Conservation (phyloP, 768 basidiomycete species). For the Multifurca ochricompacta region DNA sequence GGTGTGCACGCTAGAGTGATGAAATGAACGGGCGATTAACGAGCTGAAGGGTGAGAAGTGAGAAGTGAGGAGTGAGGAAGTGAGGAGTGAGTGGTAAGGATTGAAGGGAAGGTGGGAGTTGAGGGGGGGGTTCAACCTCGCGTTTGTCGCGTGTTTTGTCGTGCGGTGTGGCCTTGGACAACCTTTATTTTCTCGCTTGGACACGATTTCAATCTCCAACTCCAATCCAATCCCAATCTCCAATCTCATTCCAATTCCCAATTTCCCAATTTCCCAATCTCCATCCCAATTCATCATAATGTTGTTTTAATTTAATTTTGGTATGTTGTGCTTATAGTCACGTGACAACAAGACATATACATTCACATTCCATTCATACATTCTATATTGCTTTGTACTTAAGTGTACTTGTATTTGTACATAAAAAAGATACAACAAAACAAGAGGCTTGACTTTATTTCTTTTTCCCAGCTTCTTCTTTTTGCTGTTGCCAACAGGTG, state of each 20-base stretch:
- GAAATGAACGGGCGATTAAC: constrained; percentile 7
- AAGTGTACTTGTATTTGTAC: too few species aligned
- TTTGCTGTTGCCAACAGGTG: too few species aligned
- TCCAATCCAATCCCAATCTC: too few species aligned
- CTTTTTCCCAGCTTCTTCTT: neutral
- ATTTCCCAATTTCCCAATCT: too few species aligned
- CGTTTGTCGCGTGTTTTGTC: constrained; percentile 14
- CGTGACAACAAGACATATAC: neutral
- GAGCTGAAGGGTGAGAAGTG: neutral
- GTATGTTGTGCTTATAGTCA: too few species aligned
- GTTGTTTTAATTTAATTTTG: too few species aligned
- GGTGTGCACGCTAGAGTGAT: constrained; percentile 5
- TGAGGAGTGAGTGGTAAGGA: neutral
- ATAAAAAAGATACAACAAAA: constrained; percentile 1
- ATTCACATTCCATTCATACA: neutral
- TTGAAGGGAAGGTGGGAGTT: neutral
- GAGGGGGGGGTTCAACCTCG: neutral
- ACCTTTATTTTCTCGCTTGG: too few species aligned
- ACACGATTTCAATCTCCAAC: too few species aligned
- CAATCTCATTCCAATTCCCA: too few species aligned
- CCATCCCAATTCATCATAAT: too few species aligned
- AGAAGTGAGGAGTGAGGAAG: neutral
- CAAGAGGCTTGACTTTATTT: neutral
- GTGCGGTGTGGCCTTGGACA: too few species aligned
- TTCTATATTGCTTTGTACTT: too few species aligned